Conservation (phyloP, 1,284 basidiomycete species). For the Takashimella tepidaria region DNA sequence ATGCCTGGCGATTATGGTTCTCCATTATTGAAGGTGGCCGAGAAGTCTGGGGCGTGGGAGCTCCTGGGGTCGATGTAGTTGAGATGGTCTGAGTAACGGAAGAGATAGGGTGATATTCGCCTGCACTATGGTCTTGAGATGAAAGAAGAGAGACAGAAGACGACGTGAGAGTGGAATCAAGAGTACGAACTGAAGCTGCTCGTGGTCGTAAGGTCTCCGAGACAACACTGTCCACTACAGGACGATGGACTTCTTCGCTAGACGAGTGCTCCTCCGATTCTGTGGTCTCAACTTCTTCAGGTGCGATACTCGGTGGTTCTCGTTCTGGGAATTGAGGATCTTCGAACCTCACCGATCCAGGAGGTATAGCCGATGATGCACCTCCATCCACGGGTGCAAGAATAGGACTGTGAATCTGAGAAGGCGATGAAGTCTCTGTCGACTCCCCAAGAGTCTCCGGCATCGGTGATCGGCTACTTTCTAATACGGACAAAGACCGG, state of each 20-base stretch:
- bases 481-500: neutral
- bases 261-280: neutral
- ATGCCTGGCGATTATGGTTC: neutral
- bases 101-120: slow-evolving; percentile 16
- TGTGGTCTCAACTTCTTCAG: neutral
- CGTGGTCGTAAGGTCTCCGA: slow-evolving; percentile 2
- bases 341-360: neutral
- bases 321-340: neutral
- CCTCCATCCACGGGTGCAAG: neutral
- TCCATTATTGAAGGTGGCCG: slow-evolving; percentile 15
- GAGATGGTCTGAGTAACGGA: slow-evolving; percentile 25
- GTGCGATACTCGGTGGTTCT: neutral
- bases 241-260: neutral
- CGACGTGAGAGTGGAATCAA: slow-evolving; percentile 15
- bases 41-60: slow-evolving; percentile 23
- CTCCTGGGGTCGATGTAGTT: slow-evolving; percentile 16
- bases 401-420: neutral
- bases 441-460: neutral
- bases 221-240: neutral
- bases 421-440: neutral
- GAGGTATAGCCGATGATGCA: neutral
- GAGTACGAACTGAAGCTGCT: slow-evolving; percentile 28
- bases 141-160: slow-evolving; percentile 6
- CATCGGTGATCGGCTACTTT: neutral
- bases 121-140: slow-evolving; percentile 12